Evolutionary conservation across 768 basidiomycete species (phyloP).

Genomic region (Macrocybe gigantea): DNA sequence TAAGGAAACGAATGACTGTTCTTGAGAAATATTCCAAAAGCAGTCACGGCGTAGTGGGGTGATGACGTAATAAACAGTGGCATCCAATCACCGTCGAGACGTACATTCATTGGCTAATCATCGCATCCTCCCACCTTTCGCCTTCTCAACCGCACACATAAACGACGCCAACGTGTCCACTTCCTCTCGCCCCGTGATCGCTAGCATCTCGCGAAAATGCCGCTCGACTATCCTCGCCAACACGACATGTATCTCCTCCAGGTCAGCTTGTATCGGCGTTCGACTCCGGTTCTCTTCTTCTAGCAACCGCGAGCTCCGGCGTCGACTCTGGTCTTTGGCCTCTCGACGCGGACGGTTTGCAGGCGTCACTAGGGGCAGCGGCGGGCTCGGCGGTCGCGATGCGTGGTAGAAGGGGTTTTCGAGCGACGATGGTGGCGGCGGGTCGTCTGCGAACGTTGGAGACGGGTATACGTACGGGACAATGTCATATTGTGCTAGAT

Average conservation of each 20-base stretch:
- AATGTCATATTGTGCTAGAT: conserved; percentile 68
- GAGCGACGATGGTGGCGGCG: conserved; percentile 62
- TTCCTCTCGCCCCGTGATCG: conserved; percentile 55
- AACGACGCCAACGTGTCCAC: conserved; percentile 79
- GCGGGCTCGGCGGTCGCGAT: conserved; percentile 49
- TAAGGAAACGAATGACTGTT: too few species aligned
- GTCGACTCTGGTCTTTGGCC: conserved; percentile 50
- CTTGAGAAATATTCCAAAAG: too few species aligned
- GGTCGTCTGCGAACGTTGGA: conserved; percentile 59
- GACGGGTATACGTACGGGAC: conserved; percentile 67
- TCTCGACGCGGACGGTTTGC: conserved; percentile 74
- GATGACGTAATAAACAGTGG: too few species aligned
- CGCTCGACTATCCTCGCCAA: conserved; percentile 66
- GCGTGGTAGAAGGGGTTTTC: conserved; percentile 39
- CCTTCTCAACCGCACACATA: conserved; percentile 69
- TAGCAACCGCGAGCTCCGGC: conserved; percentile 66
- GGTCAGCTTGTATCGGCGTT: conserved; percentile 64
- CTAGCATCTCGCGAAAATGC: conserved; percentile 60
- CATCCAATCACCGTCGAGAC: too few species aligned
- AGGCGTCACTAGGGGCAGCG: conserved; percentile 35
- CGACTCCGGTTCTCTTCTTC: conserved; percentile 57
- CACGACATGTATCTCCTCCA: conserved; percentile 59
- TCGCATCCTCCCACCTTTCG: conserved; percentile 29
- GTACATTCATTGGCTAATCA: background rate
- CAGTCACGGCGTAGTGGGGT: too few species aligned